phyloP scores from a whole-genome alignment of 1,139 yeast genomes.

The Pichia terricola region DNA sequence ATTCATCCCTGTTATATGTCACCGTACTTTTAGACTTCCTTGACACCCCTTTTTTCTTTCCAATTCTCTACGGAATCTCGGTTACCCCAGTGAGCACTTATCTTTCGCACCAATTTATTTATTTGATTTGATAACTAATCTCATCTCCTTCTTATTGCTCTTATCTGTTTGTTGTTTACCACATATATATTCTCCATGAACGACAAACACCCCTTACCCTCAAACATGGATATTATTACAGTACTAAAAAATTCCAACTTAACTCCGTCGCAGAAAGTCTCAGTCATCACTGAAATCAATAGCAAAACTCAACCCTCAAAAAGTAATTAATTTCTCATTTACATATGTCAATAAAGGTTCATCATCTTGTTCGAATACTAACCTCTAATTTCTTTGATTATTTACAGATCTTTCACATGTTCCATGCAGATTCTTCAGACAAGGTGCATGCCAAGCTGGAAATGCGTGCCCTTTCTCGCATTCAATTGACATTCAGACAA shows the following conservation, averaged over 20 bases:
- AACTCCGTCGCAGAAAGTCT: slow-evolving; percentile 16
- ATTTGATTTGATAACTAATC: no score
- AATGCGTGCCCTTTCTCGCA: slow-evolving; percentile 87
- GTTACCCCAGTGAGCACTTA: no score
- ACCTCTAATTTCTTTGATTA: background rate
- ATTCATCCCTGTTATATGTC: no score
- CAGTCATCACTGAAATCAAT: slow-evolving; percentile 15
- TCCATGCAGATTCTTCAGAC: slow-evolving; percentile 86
- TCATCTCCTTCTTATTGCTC: no score
- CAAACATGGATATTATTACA: slow-evolving; percentile 13
- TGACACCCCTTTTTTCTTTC: no score
- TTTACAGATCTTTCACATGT: slow-evolving; percentile 62
- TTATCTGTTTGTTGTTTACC: no score
- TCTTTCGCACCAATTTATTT: no score
- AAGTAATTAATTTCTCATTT: slow-evolving; percentile 9
- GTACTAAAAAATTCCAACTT: slow-evolving; percentile 15
- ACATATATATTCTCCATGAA: no score
- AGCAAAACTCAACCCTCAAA: slow-evolving; percentile 21
- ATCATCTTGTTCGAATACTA: background rate
- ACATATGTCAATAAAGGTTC: no score
- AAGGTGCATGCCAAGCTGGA: slow-evolving; percentile 94
- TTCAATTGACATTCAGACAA: slow-evolving; percentile 50
- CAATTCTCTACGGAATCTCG: no score
- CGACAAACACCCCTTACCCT: no score
- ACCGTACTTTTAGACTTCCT: no score